Base-by-base conservation (phyloP, 2,329 filamentous ascomycete species). In the Curvularia spicifera region DNA sequence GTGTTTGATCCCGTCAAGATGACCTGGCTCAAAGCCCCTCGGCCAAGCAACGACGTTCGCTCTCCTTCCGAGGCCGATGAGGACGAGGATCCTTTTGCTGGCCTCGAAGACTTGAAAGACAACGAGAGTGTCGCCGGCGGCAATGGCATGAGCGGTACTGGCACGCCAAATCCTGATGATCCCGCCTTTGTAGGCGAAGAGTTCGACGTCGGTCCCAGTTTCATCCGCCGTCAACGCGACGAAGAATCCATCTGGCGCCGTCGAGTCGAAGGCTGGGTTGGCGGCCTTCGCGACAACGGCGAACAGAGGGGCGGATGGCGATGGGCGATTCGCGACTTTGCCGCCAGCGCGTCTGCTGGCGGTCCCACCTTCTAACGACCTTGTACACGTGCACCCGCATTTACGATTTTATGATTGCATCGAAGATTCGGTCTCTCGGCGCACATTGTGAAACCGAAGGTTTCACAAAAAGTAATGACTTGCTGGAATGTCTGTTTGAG, bases 1-100 rank as follows among this genome's bases (percentile, higher is more conserved):
- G 90, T 98, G 9, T 99, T 98, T 75, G 95, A 99, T 73, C 95
- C 95, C 3, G 89, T 92, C 62, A 91, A 91, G 68, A 98, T 99
- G 94, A 96, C 93, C 76, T 99, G 95, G 95, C 84, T 98, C 56
- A 97, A 97, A 77, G 82, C 95, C 2, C 68, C 71, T 28, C 60
- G 82, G 61, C 51, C 62, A 29, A 56, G 70, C 6, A 67, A 69
- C 58, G 76, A 66, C 65, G 77, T 70, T 59, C 74, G 59, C 35
- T 73, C 73, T 8, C 78, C 82, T 4, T 67, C 66, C 1, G 89
- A 88, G 22, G 78, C 91, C 15, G 91, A 96, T 49, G 91, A 96
- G 44, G 92, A 96, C 51, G 93, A 97, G 58, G 93, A 97, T 74
- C 90, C 94, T 6, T 97, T 98, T 78, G 94, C 93, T 59, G 93